phyloP scores from a whole-genome alignment of 257 asterid species.

The Salvia splendens region DNA sequence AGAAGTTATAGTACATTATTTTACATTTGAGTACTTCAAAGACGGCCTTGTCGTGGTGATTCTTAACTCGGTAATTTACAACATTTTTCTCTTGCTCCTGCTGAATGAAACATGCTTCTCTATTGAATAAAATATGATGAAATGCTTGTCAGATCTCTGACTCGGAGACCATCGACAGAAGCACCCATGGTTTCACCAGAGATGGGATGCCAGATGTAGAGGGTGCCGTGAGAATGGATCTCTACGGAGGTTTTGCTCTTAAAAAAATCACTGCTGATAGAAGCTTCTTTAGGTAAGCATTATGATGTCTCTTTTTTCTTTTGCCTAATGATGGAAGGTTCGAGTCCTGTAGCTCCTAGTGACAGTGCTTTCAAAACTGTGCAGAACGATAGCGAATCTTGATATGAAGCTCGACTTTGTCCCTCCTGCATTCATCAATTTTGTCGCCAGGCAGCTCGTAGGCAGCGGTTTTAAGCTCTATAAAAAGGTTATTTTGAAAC shows the following conservation, averaged over 20 bases:
- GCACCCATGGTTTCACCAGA: slow-evolving; percentile 66
- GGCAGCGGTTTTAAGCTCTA: slow-evolving; percentile 95
- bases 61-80: slow-evolving; percentile 62
- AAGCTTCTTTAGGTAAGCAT: slow-evolving; percentile 76
- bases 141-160: slow-evolving; percentile 66
- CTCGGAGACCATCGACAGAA: slow-evolving; percentile 50
- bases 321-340: not conserved
- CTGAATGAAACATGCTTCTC: not conserved
- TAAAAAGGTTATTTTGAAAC: slow-evolving; percentile 57
- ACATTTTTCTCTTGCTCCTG: not conserved
- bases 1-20: slow-evolving; percentile 70
- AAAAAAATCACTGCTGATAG: slow-evolving; percentile 66
- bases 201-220: slow-evolving; percentile 65
- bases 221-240: slow-evolving; percentile 77
- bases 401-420: slow-evolving; percentile 75
- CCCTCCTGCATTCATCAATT: slow-evolving; percentile 81
- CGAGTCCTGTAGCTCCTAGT: not conserved
- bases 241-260: slow-evolving; percentile 81
- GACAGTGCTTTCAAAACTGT: slow-evolving; percentile 10
- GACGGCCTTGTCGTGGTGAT: slow-evolving; percentile 77
- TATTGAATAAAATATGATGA: not conserved
- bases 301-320: not conserved
- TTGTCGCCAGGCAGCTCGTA: slow-evolving; percentile 80
- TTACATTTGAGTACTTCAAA: slow-evolving; percentile 69
- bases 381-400: slow-evolving; percentile 83